Conservation (phyloP, 176 grass and related monocot genomes). For the Alopecurus myosuroides region DNA sequence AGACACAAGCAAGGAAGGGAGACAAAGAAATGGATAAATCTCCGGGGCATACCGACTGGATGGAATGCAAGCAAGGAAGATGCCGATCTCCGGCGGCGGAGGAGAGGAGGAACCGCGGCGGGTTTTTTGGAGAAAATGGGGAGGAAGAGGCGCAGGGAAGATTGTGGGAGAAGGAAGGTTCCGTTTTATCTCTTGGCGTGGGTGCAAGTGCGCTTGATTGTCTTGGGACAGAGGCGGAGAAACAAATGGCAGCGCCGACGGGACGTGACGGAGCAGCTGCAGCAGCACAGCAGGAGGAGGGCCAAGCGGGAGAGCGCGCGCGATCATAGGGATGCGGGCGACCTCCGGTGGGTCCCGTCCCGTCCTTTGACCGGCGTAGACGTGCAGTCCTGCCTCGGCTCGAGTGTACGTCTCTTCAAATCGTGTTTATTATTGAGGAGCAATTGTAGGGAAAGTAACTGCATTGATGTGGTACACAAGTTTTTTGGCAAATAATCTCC, state of each 20-base stretch:
- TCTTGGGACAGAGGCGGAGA: not conserved
- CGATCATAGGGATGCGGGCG: not conserved
- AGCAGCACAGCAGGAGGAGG: not conserved
- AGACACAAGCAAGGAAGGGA: not conserved
- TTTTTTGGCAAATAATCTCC: too few species aligned
- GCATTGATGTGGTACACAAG: too few species aligned
- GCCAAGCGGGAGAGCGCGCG: not conserved
- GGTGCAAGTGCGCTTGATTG: not conserved
- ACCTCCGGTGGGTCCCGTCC: not conserved
- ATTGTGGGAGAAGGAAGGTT: not conserved
- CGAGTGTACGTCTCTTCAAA: too few species aligned
- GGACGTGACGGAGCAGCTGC: not conserved
- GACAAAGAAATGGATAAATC: not conserved
- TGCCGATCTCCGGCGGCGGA: not conserved
- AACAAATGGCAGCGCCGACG: not conserved
- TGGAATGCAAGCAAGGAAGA: not conserved
- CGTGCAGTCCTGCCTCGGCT: too few species aligned
- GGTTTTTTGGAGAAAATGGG: not conserved
- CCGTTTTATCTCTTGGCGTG: not conserved
- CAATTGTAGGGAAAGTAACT: too few species aligned
- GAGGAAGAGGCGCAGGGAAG: not conserved
- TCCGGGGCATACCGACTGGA: not conserved
- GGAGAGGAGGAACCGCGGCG: not conserved
- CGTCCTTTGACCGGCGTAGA: not conserved
- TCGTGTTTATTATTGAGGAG: too few species aligned